These are phyloP conservation scores for Pseudonectria foliicola DNA, from an alignment of 2,329 filamentous ascomycete species.

Conservation along the genomic window DNA sequence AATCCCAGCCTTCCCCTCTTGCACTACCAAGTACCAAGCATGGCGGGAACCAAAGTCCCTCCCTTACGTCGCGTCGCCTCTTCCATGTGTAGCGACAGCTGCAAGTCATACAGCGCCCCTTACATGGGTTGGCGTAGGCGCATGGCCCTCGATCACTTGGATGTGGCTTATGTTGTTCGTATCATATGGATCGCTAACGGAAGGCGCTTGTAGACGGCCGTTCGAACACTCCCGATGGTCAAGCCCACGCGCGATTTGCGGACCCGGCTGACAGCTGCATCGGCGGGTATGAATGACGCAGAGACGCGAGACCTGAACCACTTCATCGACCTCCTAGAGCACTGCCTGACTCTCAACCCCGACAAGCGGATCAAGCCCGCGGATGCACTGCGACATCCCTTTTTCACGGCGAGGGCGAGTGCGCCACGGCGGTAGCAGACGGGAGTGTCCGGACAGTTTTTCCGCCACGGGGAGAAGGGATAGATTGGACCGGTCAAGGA, in stretches of 20 bases:
- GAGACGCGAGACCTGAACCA: constrained; percentile 72
- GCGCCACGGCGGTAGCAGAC: constrained; percentile 16
- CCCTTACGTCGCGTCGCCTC: no score
- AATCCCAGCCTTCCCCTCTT: constrained; percentile 5
- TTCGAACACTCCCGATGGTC: constrained; percentile 60
- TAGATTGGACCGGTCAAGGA: background rate
- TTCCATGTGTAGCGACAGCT: no score
- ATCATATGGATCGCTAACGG: constrained; percentile 14
- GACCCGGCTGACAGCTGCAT: constrained; percentile 67
- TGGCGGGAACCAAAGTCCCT: no score
- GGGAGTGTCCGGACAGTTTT: constrained; percentile 1
- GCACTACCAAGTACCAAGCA: no score
- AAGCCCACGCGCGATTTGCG: constrained; percentile 79
- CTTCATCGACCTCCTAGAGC: constrained; percentile 83
- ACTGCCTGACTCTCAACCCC: constrained; percentile 81
- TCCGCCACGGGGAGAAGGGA: no score
- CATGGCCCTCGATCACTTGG: background rate
- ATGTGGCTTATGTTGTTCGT: constrained; percentile 10
- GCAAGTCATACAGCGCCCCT: no score
- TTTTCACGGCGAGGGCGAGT: constrained; percentile 51
- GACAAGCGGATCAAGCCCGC: constrained; percentile 83
- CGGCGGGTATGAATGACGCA: constrained; percentile 63
- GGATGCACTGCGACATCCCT: constrained; percentile 84
- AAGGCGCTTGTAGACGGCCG: constrained; percentile 46
- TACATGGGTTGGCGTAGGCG: no score